Conservation (phyloP, 768 basidiomycete genomes). For the Boletus subcaerulescens region DNA sequence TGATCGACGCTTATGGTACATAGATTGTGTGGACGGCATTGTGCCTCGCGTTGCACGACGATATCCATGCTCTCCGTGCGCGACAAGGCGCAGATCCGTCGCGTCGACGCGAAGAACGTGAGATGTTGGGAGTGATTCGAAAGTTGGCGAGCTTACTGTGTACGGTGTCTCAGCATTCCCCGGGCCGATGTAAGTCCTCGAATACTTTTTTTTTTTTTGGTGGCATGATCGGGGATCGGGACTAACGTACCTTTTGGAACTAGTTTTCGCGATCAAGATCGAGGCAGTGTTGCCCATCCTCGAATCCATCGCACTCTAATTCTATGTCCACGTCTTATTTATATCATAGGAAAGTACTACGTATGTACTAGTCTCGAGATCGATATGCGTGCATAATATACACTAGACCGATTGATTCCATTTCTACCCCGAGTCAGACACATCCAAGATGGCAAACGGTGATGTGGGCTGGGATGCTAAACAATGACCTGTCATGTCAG, state of each 20-base stretch:
- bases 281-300: slow-evolving; percentile 26
- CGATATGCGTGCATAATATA: slow-evolving; percentile 1
- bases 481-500: not conserved
- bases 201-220: not conserved
- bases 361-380: not conserved
- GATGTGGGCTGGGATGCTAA: slow-evolving; percentile 26
- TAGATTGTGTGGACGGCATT: slow-evolving; percentile 25
- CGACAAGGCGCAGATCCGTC: not conserved
- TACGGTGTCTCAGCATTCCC: slow-evolving; percentile 15
- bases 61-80: slow-evolving; percentile 18
- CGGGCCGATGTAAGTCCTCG: slow-evolving; percentile 18
- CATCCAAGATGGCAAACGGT: slow-evolving; percentile 25
- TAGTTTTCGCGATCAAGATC: slow-evolving; percentile 23
- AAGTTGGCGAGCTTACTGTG: slow-evolving; percentile 16
- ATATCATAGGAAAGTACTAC: not conserved
- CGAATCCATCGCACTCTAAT: slow-evolving; percentile 13
- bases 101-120: slow-evolving; percentile 11
- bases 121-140: slow-evolving; percentile 14
- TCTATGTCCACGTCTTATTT: too few species aligned
- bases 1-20: not conserved
- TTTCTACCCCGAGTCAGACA: slow-evolving; percentile 1
- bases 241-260: not conserved
- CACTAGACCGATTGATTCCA: not conserved
- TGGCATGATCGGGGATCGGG: not conserved
- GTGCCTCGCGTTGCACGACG: slow-evolving; percentile 21